Evolutionary conservation across 306 rosid species (phyloP).

Genomic region (Carpinus fangiana): DNA sequence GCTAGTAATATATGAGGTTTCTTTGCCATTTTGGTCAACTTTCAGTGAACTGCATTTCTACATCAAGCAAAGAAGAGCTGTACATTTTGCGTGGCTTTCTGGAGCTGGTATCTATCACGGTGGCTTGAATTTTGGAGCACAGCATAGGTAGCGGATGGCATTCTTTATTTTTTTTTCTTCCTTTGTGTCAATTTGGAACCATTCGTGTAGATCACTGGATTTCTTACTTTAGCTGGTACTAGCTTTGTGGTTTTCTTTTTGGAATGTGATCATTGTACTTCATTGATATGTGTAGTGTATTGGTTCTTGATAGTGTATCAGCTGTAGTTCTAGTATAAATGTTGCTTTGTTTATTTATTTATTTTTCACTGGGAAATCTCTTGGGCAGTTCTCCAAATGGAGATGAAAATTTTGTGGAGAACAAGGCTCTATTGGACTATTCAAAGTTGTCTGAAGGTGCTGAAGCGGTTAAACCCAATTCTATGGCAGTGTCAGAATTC

Average conservation of each 20-base stretch:
- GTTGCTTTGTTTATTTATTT: not conserved
- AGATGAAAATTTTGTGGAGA: constrained; percentile 93
- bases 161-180: constrained; percentile 9
- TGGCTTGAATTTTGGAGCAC: constrained; percentile 87
- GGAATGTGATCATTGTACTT: constrained; percentile 32
- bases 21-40: constrained; percentile 25
- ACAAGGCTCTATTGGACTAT: constrained; percentile 85
- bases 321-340: not conserved
- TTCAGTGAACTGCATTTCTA: constrained; percentile 91
- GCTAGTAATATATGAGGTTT: constrained; percentile 20
- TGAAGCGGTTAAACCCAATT: constrained; percentile 78
- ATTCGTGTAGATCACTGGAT: constrained; percentile 4
- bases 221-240: constrained; percentile 10
- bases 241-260: constrained; percentile 1
- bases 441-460: constrained; percentile 73
- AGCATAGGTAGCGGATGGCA: constrained; percentile 56
- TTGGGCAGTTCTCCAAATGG: constrained; percentile 64
- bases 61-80: constrained; percentile 94
- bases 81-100: constrained; percentile 99
- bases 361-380: constrained; percentile 24
- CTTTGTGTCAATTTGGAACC: constrained; percentile 7
- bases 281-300: constrained; percentile 16
- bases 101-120: constrained; percentile 99
- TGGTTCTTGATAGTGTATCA: constrained; percentile 21
- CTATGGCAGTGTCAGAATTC: constrained; percentile 91